A percentile compares a stretch with the other conserved stretches of the same genome.
phyloP scores from a whole-genome alignment of 805 yeast genomes.

The Zygosaccharomyces kombuchaensis region DNA sequence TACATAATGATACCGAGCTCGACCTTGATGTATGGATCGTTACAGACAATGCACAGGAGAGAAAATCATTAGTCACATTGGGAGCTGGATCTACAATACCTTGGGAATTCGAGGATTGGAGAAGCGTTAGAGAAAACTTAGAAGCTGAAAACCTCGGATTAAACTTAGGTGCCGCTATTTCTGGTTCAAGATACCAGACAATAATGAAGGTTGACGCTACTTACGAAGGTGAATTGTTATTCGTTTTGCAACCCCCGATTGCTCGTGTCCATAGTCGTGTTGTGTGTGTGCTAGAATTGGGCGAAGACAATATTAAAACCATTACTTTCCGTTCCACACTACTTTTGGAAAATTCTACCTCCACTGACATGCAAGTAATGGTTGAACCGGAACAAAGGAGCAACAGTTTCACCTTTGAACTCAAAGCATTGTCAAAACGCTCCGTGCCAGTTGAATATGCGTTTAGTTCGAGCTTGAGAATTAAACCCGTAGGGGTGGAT shows the following conservation, averaged over 20 bases:
- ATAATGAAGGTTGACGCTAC: conserved; percentile 60
- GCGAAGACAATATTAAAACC: conserved; percentile 73
- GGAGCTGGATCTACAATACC: conserved; percentile 50
- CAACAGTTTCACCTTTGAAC: conserved; percentile 35
- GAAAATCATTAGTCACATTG: conserved; percentile 34
- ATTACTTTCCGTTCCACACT: conserved; percentile 76
- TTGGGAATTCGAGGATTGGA: conserved; percentile 97
- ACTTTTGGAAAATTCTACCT: conserved; percentile 61
- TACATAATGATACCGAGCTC: conserved; percentile 80
- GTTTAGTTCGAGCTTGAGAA: conserved; percentile 49
- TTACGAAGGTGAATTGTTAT: conserved; percentile 78
- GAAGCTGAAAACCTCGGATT: conserved; percentile 60
- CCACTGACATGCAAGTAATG: conserved; percentile 48
- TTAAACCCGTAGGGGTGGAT: conserved; percentile 58
- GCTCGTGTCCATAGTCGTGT: conserved; percentile 67
- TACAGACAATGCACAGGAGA: conserved; percentile 31
- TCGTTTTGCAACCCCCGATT: conserved; percentile 58
- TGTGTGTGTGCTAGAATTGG: conserved; percentile 63
- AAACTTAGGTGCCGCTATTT: conserved; percentile 56
- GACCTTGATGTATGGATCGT: conserved; percentile 83
- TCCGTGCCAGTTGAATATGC: conserved; percentile 74
- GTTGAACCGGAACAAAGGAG: conserved; percentile 32
- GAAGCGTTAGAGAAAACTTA: conserved; percentile 72
- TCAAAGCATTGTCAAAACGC: conserved; percentile 53
- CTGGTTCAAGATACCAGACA: conserved; percentile 52